Conservation (phyloP, 495 filamentous ascomycete species). For the Penicillium psychrofluorescens region DNA sequence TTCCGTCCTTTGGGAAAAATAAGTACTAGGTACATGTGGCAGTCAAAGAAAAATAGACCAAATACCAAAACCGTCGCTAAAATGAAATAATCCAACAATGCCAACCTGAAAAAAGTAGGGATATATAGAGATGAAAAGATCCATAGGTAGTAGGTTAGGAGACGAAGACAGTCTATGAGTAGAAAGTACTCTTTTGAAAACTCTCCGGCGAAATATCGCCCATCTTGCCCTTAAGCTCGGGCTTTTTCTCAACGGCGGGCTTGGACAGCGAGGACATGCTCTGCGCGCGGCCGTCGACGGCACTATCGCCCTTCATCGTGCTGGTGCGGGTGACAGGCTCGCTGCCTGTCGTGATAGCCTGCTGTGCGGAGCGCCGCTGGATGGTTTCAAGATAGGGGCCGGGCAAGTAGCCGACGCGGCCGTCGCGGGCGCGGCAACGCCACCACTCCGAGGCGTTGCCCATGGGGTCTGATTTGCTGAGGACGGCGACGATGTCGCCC, state of each 20-base stretch:
- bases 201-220: constrained; percentile 71
- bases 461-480: constrained; percentile 86
- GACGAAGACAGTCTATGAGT: constrained; percentile 20
- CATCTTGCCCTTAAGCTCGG: constrained; percentile 39
- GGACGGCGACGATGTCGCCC: constrained; percentile 89
- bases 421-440: constrained; percentile 89
- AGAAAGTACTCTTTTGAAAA: constrained; percentile 87
- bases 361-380: constrained; percentile 56
- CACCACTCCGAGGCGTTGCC: constrained; percentile 95
- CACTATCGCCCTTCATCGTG: constrained; percentile 47
- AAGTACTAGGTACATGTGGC: constrained; percentile 1
- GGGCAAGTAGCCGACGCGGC: constrained; percentile 84
- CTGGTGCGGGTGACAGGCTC: constrained; percentile 46
- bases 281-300: constrained; percentile 17
- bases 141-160: background rate
- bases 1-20: background rate
- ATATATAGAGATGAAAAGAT: constrained; percentile 1
- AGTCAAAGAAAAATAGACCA: background rate
- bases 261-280: constrained; percentile 17
- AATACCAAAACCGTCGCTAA: constrained; percentile 12
- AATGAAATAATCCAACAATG: constrained; percentile 8
- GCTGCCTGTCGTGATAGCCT: constrained; percentile 41
- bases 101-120: background rate
- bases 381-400: constrained; percentile 82
- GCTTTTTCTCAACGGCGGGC: constrained; percentile 21